A percentile compares a stretch with the other conserved stretches of the same genome.
These are phyloP conservation scores for Astrephomene gubernaculifera DNA, from an alignment of 139 green algal species.

Conservation along the genomic window DNA sequence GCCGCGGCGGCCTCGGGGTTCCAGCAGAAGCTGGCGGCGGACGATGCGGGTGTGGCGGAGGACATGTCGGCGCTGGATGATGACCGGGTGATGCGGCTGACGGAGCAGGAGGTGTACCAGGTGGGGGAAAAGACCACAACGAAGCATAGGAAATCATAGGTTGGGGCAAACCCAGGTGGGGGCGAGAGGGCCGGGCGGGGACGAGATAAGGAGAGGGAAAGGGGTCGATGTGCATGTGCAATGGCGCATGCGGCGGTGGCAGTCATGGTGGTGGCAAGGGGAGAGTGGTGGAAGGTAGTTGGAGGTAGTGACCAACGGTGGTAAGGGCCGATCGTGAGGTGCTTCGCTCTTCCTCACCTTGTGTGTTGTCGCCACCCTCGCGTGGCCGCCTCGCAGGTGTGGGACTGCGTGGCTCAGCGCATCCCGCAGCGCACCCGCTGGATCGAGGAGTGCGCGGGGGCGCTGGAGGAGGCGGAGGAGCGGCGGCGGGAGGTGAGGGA, in stretches of 20 bases:
- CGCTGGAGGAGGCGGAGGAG: conserved; percentile 59
- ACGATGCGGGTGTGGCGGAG: conserved; percentile 43
- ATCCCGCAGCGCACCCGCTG: conserved; percentile 32
- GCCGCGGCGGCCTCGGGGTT: conserved; percentile 12
- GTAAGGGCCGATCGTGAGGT: too few species aligned
- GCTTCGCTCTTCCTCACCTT: too few species aligned
- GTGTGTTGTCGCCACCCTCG: too few species aligned
- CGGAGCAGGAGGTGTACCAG: conserved; percentile 53
- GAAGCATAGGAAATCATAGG: too few species aligned
- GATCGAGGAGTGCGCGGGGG: conserved; percentile 46
- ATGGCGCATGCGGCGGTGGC: too few species aligned
- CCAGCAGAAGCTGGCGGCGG: conserved; percentile 37
- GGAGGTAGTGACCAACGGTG: too few species aligned
- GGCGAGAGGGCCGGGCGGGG: neutral
- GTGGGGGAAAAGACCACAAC: too few species aligned
- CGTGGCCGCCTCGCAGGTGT: too few species aligned
- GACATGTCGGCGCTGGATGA: conserved; percentile 59
- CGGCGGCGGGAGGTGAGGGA: conserved; percentile 13
- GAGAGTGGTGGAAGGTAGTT: too few species aligned
- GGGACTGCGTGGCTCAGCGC: conserved; percentile 52
- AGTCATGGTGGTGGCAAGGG: too few species aligned
- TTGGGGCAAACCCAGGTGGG: neutral
- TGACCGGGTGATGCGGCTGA: conserved; percentile 61
- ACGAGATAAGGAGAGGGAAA: neutral
- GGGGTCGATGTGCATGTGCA: too few species aligned